Base-by-base conservation (phyloP, 1,284 basidiomycete species). In the Taiwanofungus camphoratus region DNA sequence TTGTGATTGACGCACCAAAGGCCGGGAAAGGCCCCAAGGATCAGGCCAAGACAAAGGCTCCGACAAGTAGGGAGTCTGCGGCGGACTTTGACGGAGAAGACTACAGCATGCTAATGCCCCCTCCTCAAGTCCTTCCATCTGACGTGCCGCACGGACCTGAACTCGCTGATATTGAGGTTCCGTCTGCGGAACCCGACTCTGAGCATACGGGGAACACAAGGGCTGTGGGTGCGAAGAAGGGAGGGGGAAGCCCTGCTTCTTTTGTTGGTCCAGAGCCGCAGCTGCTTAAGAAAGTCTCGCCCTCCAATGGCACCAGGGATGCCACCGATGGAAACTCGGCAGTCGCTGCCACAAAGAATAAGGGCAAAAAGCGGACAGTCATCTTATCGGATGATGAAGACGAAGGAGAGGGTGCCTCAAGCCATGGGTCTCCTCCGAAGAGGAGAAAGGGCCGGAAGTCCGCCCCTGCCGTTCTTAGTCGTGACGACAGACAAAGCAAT, bases 301-400 rank as follows among this genome's bases (percentile, higher is more conserved):
- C 26, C 9, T 29, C 26, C 9, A 29, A 29, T n/a, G 1, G 26
- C 9, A 29, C 26, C 8, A 29, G 9, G 26, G 26, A 29, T 1
- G n/a, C 8, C 26, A 29, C 9, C 26, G n/a, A n/a, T 29, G n/a
- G n/a, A n/a, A 33, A 36, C 4, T 38, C 36, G 5, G 36, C 26
- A 3, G 16, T 21, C 11, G 20, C 45, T 22, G 20, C 38, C 19
- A 15, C 38, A 29, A 56, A 51, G 49, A 47, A 27, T 16, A 55
- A 55, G 33, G 51, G 53, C 22, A 59, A 58, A 48, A 57, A 55
- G 36, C 51, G 55, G 19, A 51, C 54, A 15, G 34, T 54, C 5
- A 40, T 58, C 19, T 48, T 54, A 16, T 57, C 60, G 3, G 58
- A 61, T 27, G 59, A 61, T 26, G 56, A 55, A 18, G 54, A 56